Evolutionary conservation across 331 rosid genomes (phyloP), one percentile per base, ranked within the genome.

Genomic region (Stylosanthes scabra): DNA sequence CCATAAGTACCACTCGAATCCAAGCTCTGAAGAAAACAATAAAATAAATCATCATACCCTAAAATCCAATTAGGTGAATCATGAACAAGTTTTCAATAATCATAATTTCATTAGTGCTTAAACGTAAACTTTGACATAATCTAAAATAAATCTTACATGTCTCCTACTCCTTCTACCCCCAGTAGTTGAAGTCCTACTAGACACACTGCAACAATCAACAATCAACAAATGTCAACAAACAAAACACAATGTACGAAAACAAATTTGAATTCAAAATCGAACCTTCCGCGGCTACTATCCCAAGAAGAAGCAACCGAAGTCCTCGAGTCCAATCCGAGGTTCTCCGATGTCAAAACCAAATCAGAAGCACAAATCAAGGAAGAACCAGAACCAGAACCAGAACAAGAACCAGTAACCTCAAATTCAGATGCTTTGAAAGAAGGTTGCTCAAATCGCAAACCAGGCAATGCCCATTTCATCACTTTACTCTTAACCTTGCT

Each of bases 381-480:
- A 47, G 63, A 54, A 64, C 39, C 72, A 57, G 59, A 31, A n/a
- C n/a, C n/a, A n/a, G n/a, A n/a, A 75, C 51, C 58, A 13, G 52
- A 72, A 72, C 78, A 57, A 20, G 44, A 72, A 72, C 78, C 68
- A 0, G 84, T 83, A 63, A 20, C 72, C 64, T 64, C 85, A 1
- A 71, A 56, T 80, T 87, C 90, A 20, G 11, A 62, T 72, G 50
- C 89, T 42, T 74, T 80, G 39, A 34, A 34, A 0, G 84, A 79
- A 68, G 64, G 80, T 15, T 64, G 44, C 37, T 31, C 47, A 49
- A 20, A 44, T 45, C 74, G 98, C 78, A 91, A 75, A 40, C 99
- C 99, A 1, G 96, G 97, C 59, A 95, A 82, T 63, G 97, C 92
- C 99, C 97, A 90, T 84, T 90, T 92, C 81, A 56, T 57, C 9